A percentile compares a stretch with the other conserved stretches of the same genome.
Conservation (phyloP, 495 filamentous ascomycete genomes). For the Lindgomyces ingoldianus region DNA sequence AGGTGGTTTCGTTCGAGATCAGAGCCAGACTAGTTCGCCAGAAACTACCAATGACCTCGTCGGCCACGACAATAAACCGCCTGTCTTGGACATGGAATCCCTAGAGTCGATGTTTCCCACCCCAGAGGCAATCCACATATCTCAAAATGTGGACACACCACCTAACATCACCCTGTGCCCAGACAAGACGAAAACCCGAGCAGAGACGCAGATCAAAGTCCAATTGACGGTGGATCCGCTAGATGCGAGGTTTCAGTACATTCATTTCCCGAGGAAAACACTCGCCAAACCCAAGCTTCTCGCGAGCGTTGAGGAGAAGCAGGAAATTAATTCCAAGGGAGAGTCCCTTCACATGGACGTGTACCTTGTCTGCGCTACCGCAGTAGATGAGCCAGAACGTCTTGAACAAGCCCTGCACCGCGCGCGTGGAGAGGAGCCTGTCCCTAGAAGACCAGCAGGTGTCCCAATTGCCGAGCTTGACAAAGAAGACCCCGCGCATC, state of each 20-base stretch:
- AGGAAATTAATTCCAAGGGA: slow-evolving; percentile 1
- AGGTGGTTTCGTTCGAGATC: slow-evolving; percentile 14
- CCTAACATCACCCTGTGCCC: slow-evolving; percentile 4
- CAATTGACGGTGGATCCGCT: slow-evolving; percentile 25
- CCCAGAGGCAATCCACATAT: slow-evolving; percentile 15
- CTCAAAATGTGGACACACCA: neutral
- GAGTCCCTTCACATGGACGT: slow-evolving; percentile 8
- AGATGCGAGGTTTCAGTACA: neutral
- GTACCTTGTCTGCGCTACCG: slow-evolving; percentile 23
- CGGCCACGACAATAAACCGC: neutral
- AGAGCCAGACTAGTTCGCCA: slow-evolving; percentile 20
- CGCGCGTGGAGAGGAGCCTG: slow-evolving; percentile 7
- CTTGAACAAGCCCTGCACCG: slow-evolving; percentile 18
- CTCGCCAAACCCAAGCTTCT: slow-evolving; percentile 31
- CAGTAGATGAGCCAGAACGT: slow-evolving; percentile 14
- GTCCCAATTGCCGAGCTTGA: slow-evolving; percentile 18
- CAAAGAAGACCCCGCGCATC: slow-evolving; percentile 27
- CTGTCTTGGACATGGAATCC: neutral
- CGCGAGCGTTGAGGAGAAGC: slow-evolving; percentile 18
- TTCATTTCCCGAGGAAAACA: slow-evolving; percentile 25
- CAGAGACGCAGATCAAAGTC: slow-evolving; percentile 32
- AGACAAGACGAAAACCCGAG: slow-evolving; percentile 31
- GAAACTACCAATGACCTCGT: slow-evolving; percentile 3
- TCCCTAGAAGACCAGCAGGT: neutral
- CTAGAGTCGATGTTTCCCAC: neutral